Evolutionary conservation across 306 rosid species (phyloP), one percentile per base, ranked within the genome.

Genomic region (Vachellia collinsii): DNA sequence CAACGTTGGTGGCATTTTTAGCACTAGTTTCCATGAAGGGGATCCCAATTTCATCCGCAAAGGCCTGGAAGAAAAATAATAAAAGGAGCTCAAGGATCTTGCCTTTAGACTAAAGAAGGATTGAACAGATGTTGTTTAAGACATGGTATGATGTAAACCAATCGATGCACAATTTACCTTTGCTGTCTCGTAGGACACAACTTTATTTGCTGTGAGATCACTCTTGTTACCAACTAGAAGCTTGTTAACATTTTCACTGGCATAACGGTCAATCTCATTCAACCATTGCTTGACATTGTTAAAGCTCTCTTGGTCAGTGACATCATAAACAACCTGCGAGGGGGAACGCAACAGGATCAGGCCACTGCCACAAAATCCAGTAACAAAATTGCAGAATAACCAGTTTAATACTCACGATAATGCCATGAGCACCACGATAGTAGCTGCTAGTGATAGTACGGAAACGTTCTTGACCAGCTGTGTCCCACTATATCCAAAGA

Each of bases 381-480:
- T 69, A 63, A 29, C 77, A 50, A 78, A 74, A 68, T 25, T 41
- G 37, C 73, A 13, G 20, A 54, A 73, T 22, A 36, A 42, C 75
- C 58, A 43, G 70, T 82, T 61, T 61, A 38, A 71, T 38, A 78
- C 92, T 90, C 84, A 96, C 99, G 77, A 96, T 96, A 83, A 96
- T 96, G 82, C 99, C 99, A 76, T 96, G 99, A 78, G 99, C 99
- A 51, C 99, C 99, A 34, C 99, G 98, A 84, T 96, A 96, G 93
- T 96, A 96, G 89, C 99, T 96, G 90, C 99, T 96, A 44, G 98
- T 96, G 85, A 96, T 96, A 39, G 99, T 96, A 77, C 98, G 92
- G 77, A 96, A 96, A 81, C 99, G 99, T 82, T 96, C 99, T 83
- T 96, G 99, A 29, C 99, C 99, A 83, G 99, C 98, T 29, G 99